Evolutionary conservation across 2,329 filamentous ascomycete species (phyloP), one percentile per base, ranked within the genome.

Genomic region (Cercospora brassicicola): DNA sequence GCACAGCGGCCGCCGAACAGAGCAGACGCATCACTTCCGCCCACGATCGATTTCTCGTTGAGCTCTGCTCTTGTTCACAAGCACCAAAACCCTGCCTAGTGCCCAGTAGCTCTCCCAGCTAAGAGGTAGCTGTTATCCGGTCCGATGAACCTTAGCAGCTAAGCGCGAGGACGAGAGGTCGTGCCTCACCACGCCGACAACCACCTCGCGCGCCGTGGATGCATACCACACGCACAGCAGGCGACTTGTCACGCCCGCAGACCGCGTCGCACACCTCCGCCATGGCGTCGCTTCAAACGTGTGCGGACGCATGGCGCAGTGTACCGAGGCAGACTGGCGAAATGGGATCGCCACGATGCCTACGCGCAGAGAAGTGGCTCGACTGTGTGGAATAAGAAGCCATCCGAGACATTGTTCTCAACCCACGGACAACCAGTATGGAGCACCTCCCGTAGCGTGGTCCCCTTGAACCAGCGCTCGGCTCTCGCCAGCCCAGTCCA

Each of bases 101-200:
- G 51, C 30, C 33, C 30, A 48, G 55, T 72, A 70, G 68, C 68
- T 63, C 66, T 70, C 66, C 70, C 70, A 66, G 59, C 65, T 66
- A 69, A 48, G 64, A 64, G 67, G 68, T 68, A 69, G 63, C 66
- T 71, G 67, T 60, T 61, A 55, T 65, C 66, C 69, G 72, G 59
- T 67, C 70, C 66, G 60, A 51, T 45, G 62, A 72, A 72, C 70
- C 70, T 72, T 69, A 64, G 53, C 42, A 62, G 42, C 60, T 69
- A 67, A 61, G 65, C 60, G 59, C 67, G 67, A 69, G 56, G 65
- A 45, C 26, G 59, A 51, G 20, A 15, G n/a, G 20, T 9, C 28
- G 59, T 51, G 59, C 33, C 33, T 18, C 59, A 51, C 26, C 53
- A 39, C 66, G 18, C 18, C 45, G 61, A 48, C 60, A 36, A 56